Conservation (phyloP, 257 asterid species). For the Mitragyna speciosa region DNA sequence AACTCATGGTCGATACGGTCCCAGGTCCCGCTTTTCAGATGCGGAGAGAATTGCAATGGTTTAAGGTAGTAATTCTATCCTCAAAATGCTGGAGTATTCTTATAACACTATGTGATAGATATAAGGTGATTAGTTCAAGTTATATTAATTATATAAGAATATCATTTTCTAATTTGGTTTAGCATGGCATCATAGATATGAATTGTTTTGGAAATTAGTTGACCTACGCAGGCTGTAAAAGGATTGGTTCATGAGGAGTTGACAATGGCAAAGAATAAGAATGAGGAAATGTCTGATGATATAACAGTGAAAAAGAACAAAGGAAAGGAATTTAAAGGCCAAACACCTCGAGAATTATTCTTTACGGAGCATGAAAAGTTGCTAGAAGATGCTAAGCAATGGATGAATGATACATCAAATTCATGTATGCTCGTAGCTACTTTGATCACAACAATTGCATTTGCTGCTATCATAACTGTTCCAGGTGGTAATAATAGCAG, state of each 20-base stretch:
- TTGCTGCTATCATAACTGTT: slow-evolving; percentile 7
- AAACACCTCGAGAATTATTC: slow-evolving; percentile 4
- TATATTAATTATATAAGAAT: too few relatives aligned
- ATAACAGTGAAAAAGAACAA: too few relatives aligned
- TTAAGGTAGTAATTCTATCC: slow-evolving; percentile 11
- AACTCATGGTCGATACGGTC: neutral
- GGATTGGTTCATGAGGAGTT: neutral
- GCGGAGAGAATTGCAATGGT: slow-evolving; percentile 25
- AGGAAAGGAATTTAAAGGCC: too few relatives aligned
- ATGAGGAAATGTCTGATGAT: too few relatives aligned
- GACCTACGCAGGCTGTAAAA: slow-evolving; percentile 10
- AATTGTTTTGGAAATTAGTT: too few relatives aligned
- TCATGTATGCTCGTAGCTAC: slow-evolving; percentile 18
- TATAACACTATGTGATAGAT: too few relatives aligned
- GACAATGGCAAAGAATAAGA: neutral
- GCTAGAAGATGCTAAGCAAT: neutral
- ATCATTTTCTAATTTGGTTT: too few relatives aligned
- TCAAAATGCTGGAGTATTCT: too few relatives aligned
- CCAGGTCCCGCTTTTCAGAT: slow-evolving; percentile 19
- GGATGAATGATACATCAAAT: slow-evolving; percentile 19
- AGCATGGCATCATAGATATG: too few relatives aligned
- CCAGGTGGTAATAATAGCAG: neutral
- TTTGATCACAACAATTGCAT: slow-evolving; percentile 4
- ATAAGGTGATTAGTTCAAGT: too few relatives aligned
- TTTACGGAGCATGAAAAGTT: neutral